Evolutionary conservation across 164 flowering plant species (phyloP), one percentile per base, ranked within the genome.

Genomic region (Sedum album): DNA sequence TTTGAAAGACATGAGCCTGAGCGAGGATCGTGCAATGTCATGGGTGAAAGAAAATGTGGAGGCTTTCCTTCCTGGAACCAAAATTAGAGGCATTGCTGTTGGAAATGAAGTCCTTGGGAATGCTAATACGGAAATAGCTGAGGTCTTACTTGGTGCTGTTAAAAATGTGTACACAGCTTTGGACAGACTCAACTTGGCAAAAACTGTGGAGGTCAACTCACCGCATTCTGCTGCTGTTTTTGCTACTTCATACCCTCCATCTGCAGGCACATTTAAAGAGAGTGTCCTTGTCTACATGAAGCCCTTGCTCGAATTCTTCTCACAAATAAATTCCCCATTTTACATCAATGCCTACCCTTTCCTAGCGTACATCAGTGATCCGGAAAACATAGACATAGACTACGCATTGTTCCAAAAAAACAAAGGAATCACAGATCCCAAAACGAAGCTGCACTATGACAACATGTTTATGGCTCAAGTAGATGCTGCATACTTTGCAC

Each of bases 321-420:
- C 84, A 0, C 77, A 80, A 48, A 83, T 77, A n/a, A 82, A 80
- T 2, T 75, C 90, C 3, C 93, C 91, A 18, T 91, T 91, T 63
- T 88, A 76, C 76, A 81, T 91, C 68, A 91, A 91, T 69, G 95
- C 87, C 2, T 91, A 91, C 69, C 97, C 97, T 1, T 89, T 89
- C 64, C 75, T 91, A 30, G 93, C 97, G 30, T 91, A 91, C 66
- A 91, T 73, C 63, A 75, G 71, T 60, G 93, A 91, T 46, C 84
- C 95, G 0, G 74, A 66, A 18, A 76, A 83, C 60, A 89, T 91
- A 36, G 84, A 89, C 71, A 28, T 91, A 2, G 81, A 85, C 66
- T 91, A 91, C 49, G 95, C 95, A 0, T 79, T 86, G 0, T 91
- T 87, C 82, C 49, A 76, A 33, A 36, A 75, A 4, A 89, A 86